Evolutionary conservation across 768 basidiomycete species (phyloP).

Genomic region (Boletus tomentosulus): DNA sequence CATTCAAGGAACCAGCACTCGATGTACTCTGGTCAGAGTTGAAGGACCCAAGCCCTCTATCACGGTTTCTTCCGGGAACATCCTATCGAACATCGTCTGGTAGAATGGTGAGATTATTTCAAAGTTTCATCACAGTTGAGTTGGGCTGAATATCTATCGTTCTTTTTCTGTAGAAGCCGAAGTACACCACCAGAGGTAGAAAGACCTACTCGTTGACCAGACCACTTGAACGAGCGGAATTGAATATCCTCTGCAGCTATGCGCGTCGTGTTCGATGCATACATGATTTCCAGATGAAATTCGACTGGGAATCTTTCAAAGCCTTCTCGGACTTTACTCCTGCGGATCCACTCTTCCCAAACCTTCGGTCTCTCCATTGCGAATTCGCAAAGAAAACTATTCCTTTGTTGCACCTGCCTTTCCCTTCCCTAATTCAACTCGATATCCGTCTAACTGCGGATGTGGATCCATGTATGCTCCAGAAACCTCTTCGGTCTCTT

Average conservation of each 20-base stretch:
- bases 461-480: neutral
- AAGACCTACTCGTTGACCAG: neutral
- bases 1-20: neutral
- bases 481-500: neutral
- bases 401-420: neutral
- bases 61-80: neutral
- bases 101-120: neutral
- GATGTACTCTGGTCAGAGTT: constrained; percentile 6
- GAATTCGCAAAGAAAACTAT: neutral
- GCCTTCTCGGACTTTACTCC: neutral
- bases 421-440: neutral
- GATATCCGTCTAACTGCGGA: too few relatives aligned
- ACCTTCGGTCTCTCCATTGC: neutral
- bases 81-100: too few relatives aligned
- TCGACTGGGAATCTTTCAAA: neutral
- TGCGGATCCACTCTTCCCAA: neutral
- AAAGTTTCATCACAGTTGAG: neutral
- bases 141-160: neutral
- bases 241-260: constrained; percentile 1
- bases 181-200: too few relatives aligned
- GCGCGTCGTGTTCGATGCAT: neutral
- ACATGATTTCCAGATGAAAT: too few relatives aligned
- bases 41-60: neutral
- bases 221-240: neutral
- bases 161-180: too few relatives aligned